Evolutionary conservation across 1,284 basidiomycete species (phyloP), one percentile per base, ranked within the genome.

Genomic region (Pholiota adiposa): DNA sequence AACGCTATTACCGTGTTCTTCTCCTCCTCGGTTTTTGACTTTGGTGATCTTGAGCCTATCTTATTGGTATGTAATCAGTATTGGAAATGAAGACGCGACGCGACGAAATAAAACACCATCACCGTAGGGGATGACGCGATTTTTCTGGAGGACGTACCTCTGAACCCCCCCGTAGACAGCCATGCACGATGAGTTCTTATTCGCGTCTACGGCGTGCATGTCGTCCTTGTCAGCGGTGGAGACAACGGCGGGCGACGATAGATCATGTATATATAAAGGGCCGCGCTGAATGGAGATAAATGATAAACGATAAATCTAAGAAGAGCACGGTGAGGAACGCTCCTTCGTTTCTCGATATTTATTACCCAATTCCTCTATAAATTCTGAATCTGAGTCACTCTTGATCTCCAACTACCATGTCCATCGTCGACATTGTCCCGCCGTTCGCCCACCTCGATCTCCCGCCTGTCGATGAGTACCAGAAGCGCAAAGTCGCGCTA

Each of bases 401-500:
- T 55, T 59, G 51, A 54, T 52, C 56, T 48, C 23, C n/a, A n/a
- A 60, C 64, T 53, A 76, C 65, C 69, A 78, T 78, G 75, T 73
- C 77, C 62, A 68, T 74, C 64, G 58, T 66, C 41, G 73, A 77
- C 60, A 56, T 74, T 56, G 60, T 68, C 50, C 69, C 69, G 58
- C 56, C 75, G 69, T 70, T 89, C 61, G 75, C 84, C 54, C 81
- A 79, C 61, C 76, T 84, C 49, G 72, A 80, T 63, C 77, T 91
- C n/a, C 87, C 88, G 0, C 73, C 88, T n/a, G 85, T 87, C 0
- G 89, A 89, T 66, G 90, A 93, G 63, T 96, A 92, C 73, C 81
- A 83, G 66, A 88, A 90, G 76, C 87, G 94, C 75, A 96, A 95
- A 73, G 92, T 96, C 63, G 94, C 94, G 14, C 80, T 96, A 59